Evolutionary conservation across 139 green algal species (phyloP), one percentile per base, ranked within the genome.

Genomic region (Edaphochlamys debaryana): DNA sequence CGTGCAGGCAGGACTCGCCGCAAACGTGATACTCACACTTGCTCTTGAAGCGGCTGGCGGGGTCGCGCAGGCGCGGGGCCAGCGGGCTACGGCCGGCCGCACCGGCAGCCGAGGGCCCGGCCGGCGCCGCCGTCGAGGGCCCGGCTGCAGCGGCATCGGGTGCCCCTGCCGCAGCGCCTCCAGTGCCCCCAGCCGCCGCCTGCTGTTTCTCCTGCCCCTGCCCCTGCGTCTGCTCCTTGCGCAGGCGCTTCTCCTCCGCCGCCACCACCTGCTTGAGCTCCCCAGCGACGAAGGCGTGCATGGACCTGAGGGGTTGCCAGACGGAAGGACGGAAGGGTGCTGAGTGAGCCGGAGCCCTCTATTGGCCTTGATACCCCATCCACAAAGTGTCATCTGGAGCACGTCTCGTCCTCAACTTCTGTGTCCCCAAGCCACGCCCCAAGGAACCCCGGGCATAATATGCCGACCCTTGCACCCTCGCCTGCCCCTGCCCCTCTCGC

Each of bases 281-380:
- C 1, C 56, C 74, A 1, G 38, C 30, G 8, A 80, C 68, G 75
- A 82, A 63, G 25, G 27, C 41, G 9, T 72, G 41, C 75, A 82
- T 82, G 25, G 19, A 58, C 74, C 56, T 80, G 74, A 32, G 30
- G 3, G 40, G n/a, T n/a, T 34, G 17, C 48, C 2, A 7, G 62
- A n/a, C 30, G 48, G 48, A 9, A 15, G 48, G 11, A 15, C 11
- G 9, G 48, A 15, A 15, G 15, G 48, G 48, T 54, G 15, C 11
- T 15, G 48, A 23, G 15, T 9, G 48, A 23, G 15, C 15, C 15
- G 48, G 48, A 9, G 48, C 15, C 9, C 15, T 54, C 15, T 54
- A 54, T 54, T 54, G 48, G 48, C 48, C 48, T 15, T 54, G 48
- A 54, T 23, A 54, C 15, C 48, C 48, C 15, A 23, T 15, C 11